Conservation (phyloP, 1,284 basidiomycete species). For the Hymenochaete sp. region DNA sequence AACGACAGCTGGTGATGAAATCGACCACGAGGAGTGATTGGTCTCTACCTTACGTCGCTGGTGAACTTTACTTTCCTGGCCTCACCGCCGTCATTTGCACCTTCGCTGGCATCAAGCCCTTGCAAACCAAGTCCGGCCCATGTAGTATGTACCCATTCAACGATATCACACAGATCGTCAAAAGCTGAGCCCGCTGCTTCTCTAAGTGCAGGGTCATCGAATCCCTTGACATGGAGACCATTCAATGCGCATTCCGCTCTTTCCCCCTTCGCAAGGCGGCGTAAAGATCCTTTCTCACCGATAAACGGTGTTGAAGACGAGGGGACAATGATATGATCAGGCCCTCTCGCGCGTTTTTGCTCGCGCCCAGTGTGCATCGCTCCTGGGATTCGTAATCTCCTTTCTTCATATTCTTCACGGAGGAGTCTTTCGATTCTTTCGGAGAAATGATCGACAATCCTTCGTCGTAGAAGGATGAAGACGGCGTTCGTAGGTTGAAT, state of each 20-base stretch:
- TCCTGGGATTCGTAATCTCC: background rate
- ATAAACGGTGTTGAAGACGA: background rate
- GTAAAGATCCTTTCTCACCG: background rate
- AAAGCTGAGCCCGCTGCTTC: conserved; percentile 27
- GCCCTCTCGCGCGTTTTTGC: background rate
- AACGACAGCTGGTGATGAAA: no score
- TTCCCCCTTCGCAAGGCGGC: background rate
- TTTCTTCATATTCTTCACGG: background rate
- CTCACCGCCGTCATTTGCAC: no score
- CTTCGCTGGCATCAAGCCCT: no score
- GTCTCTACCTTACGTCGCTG: background rate
- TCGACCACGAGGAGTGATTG: no score
- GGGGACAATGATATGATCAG: background rate
- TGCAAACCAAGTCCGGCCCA: conserved; percentile 33
- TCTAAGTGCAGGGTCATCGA: conserved; percentile 36
- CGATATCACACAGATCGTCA: conserved; percentile 25
- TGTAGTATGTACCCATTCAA: conserved; percentile 34
- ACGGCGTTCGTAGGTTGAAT: conserved; percentile 55
- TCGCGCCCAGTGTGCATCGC: conserved; percentile 10
- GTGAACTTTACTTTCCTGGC: background rate
- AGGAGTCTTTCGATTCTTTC: conserved; percentile 25
- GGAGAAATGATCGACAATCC: conserved; percentile 38
- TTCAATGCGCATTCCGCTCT: conserved; percentile 13
- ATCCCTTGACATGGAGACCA: conserved; percentile 37
- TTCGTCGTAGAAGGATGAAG: conserved; percentile 49